A percentile compares a stretch with the other conserved stretches of the same genome.
phyloP scores from a whole-genome alignment of 352 stramenopile species.

The Globisporangium irregulare region DNA sequence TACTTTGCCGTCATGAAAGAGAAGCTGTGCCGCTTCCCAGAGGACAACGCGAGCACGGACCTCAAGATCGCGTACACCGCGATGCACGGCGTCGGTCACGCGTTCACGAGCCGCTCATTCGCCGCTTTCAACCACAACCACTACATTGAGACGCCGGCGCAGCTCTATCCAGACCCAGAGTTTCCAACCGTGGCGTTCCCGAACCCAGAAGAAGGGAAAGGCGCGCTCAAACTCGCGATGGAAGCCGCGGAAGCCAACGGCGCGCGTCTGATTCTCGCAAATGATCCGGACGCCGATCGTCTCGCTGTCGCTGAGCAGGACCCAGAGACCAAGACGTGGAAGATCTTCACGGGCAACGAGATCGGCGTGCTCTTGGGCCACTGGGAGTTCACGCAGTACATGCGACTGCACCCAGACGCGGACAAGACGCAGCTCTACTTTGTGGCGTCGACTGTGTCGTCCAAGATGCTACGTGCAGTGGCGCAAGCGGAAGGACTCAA shows the following conservation, averaged over 20 bases:
- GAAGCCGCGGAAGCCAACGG: constrained; percentile 71
- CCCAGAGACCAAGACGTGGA: constrained; percentile 82
- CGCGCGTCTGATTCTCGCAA: constrained; percentile 93
- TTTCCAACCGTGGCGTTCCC: constrained; percentile 98
- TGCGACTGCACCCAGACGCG: constrained; percentile 50
- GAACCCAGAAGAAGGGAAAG: constrained; percentile 97
- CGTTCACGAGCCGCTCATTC: constrained; percentile 91
- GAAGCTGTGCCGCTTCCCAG: constrained; percentile 60
- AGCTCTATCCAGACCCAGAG: constrained; percentile 92
- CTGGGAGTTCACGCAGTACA: constrained; percentile 86
- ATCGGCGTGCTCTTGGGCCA: constrained; percentile 94
- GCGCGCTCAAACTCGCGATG: constrained; percentile 94
- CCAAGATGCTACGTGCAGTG: constrained; percentile 95
- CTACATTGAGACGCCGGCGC: constrained; percentile 85
- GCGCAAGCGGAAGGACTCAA: constrained; percentile 90
- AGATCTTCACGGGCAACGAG: constrained; percentile 97
- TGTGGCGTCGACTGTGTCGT: constrained; percentile 95
- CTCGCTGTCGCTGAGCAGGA: constrained; percentile 94
- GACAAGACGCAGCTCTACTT: constrained; percentile 81
- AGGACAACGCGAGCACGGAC: constrained; percentile 50
- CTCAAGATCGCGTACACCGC: constrained; percentile 94
- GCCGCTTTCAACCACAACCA: constrained; percentile 81
- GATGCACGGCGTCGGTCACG: constrained; percentile 97
- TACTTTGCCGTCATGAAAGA: constrained; percentile 69
- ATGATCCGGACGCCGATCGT: constrained; percentile 98